These are phyloP conservation scores for Rhodofomes roseus DNA, from an alignment of 1,284 basidiomycete species.

Conservation along the genomic window DNA sequence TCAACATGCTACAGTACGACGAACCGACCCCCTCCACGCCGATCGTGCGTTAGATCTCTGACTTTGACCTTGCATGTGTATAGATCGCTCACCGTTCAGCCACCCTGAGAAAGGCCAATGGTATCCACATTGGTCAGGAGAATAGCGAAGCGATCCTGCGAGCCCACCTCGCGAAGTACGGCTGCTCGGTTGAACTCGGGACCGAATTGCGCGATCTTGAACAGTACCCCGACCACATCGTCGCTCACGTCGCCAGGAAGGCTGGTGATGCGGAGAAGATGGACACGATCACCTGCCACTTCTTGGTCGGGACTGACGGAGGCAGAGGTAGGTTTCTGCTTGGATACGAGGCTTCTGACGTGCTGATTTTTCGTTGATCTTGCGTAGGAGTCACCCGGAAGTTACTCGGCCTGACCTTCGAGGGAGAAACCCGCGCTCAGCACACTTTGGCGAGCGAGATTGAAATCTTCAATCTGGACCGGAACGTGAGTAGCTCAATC, in stretches of 20 bases:
- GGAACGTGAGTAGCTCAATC: constrained; percentile 12
- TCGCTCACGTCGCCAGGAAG: constrained; percentile 11
- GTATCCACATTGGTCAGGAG: constrained; percentile 24
- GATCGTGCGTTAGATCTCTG: constrained; percentile 13
- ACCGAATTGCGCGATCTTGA: constrained; percentile 25
- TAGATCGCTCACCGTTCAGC: neutral
- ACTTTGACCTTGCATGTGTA: neutral
- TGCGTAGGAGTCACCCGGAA: constrained; percentile 24
- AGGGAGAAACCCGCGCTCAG: constrained; percentile 28
- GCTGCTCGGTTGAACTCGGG: constrained; percentile 27
- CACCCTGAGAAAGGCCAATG: neutral
- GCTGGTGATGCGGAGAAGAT: constrained; percentile 4
- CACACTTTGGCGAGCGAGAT: constrained; percentile 28
- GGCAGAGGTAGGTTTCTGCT: constrained; percentile 24
- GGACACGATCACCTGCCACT: constrained; percentile 17
- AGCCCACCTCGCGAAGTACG: constrained; percentile 22
- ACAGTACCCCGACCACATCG: constrained; percentile 24
- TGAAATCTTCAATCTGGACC: constrained; percentile 20
- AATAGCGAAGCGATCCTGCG: constrained; percentile 27
- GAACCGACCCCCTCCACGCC: constrained; percentile 20
- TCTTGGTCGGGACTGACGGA: constrained; percentile 36
- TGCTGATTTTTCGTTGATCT: neutral
- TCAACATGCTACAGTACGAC: constrained; percentile 5
- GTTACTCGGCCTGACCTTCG: constrained; percentile 25
- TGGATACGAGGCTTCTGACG: too few relatives aligned